Evolutionary conservation across 306 rosid genomes (phyloP).

Genomic region (Trifolium dubium): DNA sequence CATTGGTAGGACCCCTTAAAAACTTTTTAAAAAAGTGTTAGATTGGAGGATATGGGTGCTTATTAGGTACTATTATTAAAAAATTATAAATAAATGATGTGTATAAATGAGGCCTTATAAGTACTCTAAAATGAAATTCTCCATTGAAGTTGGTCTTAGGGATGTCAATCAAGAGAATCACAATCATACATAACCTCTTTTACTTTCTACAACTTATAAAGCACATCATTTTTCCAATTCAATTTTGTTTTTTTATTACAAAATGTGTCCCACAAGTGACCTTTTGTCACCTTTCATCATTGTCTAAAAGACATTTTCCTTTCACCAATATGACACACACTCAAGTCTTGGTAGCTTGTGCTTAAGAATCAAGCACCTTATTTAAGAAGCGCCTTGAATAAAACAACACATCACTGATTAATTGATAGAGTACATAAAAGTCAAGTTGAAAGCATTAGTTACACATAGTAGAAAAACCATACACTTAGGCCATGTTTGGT

Average conservation of each 20-base stretch:
- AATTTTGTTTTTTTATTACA: too few relatives aligned
- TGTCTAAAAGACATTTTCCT: too few relatives aligned
- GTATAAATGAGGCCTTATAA: too few relatives aligned
- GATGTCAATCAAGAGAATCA: background rate
- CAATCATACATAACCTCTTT: background rate
- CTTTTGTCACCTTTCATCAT: too few relatives aligned
- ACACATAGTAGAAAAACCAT: conserved; percentile 39
- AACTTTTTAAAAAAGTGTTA: too few relatives aligned
- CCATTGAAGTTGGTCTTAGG: too few relatives aligned
- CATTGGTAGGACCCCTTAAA: too few relatives aligned
- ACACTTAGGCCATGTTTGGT: conserved; percentile 4
- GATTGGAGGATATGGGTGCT: too few relatives aligned
- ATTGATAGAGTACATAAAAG: conserved; percentile 42
- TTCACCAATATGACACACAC: background rate
- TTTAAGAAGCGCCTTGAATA: conserved; percentile 20
- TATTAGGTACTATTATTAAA: too few relatives aligned
- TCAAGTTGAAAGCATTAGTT: conserved; percentile 51
- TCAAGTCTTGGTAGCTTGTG: background rate
- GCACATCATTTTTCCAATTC: background rate
- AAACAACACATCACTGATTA: conserved; percentile 43
- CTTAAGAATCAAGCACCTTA: background rate
- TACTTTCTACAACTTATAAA: background rate
- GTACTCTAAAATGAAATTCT: too few relatives aligned
- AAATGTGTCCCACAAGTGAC: too few relatives aligned
- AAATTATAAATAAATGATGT: too few relatives aligned